Base-by-base conservation (phyloP, 495 filamentous ascomycete genomes). In the Hypoxylon subgilvum region DNA sequence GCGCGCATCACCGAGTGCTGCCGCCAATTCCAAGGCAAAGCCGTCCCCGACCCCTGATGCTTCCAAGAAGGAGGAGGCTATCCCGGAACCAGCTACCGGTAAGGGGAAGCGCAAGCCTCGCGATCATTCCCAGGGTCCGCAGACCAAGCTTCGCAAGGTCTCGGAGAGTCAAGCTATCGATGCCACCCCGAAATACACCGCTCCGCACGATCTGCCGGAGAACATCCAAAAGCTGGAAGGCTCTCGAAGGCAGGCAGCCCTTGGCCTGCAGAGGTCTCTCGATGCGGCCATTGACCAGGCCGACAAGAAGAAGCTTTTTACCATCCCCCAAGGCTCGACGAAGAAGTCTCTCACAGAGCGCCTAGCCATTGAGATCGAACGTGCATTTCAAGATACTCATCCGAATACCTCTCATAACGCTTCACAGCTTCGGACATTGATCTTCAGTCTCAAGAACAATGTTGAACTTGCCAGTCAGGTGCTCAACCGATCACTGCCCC, bases 391-490 rank as follows among this genome's bases (percentile, higher is more conserved):
- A 25, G 75, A 77, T 25, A 74, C 75, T 0, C 76, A 82, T 41
- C 58, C 71, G n/a, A 63, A 74, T 34, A 65, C 72, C 19, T 55
- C 56, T 7, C 66, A 74, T 4, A 82, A 82, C 52, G 66, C 57
- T 7, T 69, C 69, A 6, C 80, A 82, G 57, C 64, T 72, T 21
- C 71, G 79, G 3, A 74, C 88, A 23, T 79, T 97, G 38, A 72
- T 81, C 34, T 86, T 86, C 74, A 97, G 97, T 74, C 75, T 96
- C 56, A 94, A 95, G 77, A 84, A 83, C 69, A 98, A 98, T 69
- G 69, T 82, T 54, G 84, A 88, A 57, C 82, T 98, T 47, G 83
- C 86, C 55, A 82, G 87, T 71, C 85, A 88, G 40, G 75, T 98
- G 31, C 80, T 97, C 21, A 81, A 79, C 53, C 83, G 84, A 45